Base-by-base conservation (phyloP, 805 yeast genomes). In the Yamadazyma akitaensis region DNA sequence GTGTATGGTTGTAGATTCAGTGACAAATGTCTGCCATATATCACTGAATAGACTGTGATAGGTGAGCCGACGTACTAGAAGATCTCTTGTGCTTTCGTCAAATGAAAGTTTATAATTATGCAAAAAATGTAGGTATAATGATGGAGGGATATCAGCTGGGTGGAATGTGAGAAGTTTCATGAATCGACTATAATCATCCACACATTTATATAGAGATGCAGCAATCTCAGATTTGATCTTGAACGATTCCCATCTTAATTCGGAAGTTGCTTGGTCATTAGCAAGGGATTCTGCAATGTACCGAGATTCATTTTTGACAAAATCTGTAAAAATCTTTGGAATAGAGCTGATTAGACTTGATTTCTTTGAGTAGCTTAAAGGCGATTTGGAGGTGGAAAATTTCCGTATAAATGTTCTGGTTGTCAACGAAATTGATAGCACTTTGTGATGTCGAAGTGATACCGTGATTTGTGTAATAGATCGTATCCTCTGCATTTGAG, bases 101-200 rank as follows among this genome's bases (percentile, higher is more conserved):
- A 63, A 44, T 5, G 54, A 53, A 4, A 50, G 50, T 19, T 53
- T 57, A 26, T 56, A 28, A 18, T 49, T 41, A 11, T 53, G 47
- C 42, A 55, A 51, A 37, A 55, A 54, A 28, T 58, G 47, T 10
- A 59, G 35, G 42, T 68, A 61, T 21, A 61, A 48, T 17, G 54
- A 46, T 9, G 72, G 69, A 31, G 60, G 60, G 9, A 71, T 59
- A n/a, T 56, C 46, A 17, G 58, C 48, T 1, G 75, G 73, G 41
- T 62, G 63, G 50, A 59, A 63, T 2, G 66, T 57, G 32, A 69
- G 55, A 24, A 67, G 48, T n/a, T 60, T 49, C 19, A 56, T 51
- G 17, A 71, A 53, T 45, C 60, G 59, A 44, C 64, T 65, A 47
- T 62, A 56, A 37, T 50, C 53, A 47, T 69, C 75, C 11, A 65